Evolutionary conservation across 2,329 filamentous ascomycete species (phyloP), one percentile per base, ranked within the genome.

Genomic region (Colletotrichum lentis): DNA sequence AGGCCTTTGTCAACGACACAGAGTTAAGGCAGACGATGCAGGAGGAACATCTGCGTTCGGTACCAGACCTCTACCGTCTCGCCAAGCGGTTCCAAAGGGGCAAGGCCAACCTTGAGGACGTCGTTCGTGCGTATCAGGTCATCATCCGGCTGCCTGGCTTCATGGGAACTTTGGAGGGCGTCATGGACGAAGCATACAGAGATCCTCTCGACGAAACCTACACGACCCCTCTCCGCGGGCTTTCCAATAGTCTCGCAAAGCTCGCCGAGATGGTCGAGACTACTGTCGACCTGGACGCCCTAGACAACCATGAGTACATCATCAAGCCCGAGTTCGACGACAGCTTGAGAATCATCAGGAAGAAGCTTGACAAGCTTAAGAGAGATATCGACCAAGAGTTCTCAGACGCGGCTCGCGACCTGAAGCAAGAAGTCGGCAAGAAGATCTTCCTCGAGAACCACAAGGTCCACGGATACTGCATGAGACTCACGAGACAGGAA

Each of bases 241-340:
- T 93, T 69, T 91, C 90, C 6, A 89, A 93, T 74, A 92, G 90
- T 74, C 85, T 99, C 58, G 90, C 87, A 31, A 97, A 94, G 76
- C 84, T 99, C 12, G 92, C 95, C 75, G 96, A 99, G 77, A 97
- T 99, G 93, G 96, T 99, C 0, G 96, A 99, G 81, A 97, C 96
- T 1, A 99, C 96, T 0, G 94, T 99, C 16, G 96, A 99, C 75
- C 87, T 99, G 0, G 93, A 97, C 66, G 96, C 96, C 3, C 87
- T 99, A 12, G 95, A 99, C 74, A 94, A 96, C 72, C 96, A 99
- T 76, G 96, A 99, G 77, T 99, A 96, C 80, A 95, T 97, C 74
- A 99, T 99, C 85, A 99, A 98, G 80, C 92, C 96, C 0, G 96
- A 99, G 76, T 99, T 97, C 71, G 96, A 99, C 74, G 94, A 97